Evolutionary conservation across 352 stramenopile genomes (phyloP), one percentile per base, ranked within the genome.

Genomic region (Phytophthora hybrid): DNA sequence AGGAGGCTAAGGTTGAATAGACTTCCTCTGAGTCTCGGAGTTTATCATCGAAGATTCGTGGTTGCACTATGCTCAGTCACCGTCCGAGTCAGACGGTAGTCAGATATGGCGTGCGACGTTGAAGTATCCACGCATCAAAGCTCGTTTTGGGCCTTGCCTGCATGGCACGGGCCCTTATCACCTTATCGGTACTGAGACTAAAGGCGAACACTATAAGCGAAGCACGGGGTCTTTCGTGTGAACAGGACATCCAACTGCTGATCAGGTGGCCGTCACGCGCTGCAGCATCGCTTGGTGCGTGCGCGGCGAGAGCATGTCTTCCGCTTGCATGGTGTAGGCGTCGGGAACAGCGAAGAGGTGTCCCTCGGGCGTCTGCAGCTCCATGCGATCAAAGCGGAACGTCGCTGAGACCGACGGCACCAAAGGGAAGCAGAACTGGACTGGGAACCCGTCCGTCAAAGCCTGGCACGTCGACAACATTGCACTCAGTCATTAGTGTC

Each of bases 391-490:
- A 56, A 91, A 93, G 14, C 81, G 82, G 34, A 93, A 89, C 0
- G 81, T 90, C 11, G 85, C 85, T 2, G 82, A 87, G 41, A 91
- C 69, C 4, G 85, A 91, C 3, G 83, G 83, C 47, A 91, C 64
- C n/a, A 93, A 52, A 4, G 85, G 85, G 37, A 93, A 88, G 73
- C 81, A 85, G 69, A 91, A 93, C 65, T 93, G 82, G 16, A 93
- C 84, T 10, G 85, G 85, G 47, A 91, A 93, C n/a, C 82, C 85
- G 7, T 87, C 76, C 10, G 71, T 79, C 23, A 83, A 58, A 23
- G 75, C 63, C 83, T 93, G 55, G 3, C 59, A 49, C 26, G 64
- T 32, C 13, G 56, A 8, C 46, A 55, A 55, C 32, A 57, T 57
- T 21, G 37, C 26, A 59, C 44, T 46, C 23, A n/a, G 13, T 51